Evolutionary conservation across 495 filamentous ascomycete species (phyloP), one percentile per base, ranked within the genome.

Genomic region (Podospora bellae-mahoneyi): DNA sequence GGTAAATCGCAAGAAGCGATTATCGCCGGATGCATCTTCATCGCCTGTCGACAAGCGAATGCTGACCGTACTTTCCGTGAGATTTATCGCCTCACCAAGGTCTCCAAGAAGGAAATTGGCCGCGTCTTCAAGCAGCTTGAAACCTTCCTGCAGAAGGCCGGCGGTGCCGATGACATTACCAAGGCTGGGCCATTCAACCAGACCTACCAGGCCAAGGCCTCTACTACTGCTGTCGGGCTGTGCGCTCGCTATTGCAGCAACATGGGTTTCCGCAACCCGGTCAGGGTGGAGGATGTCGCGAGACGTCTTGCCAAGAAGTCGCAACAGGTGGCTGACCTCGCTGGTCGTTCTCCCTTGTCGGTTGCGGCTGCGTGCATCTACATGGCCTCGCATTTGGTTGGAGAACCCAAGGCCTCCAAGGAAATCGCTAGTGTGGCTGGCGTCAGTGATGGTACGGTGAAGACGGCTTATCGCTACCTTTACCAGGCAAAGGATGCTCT

Each of bases 91-190:
- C 81, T 97, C 78, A 98, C 95, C 56, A 95, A 94, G 73, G 94
- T 98, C 15, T 88, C 90, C 28, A 96, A 97, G 81, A 97, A 97
- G 81, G 96, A 98, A 75, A 97, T 98, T 71, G 96, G 96, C 23
- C 84, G 94, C 59, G 93, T 94, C 44, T 99, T 98, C 84, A 99
- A 99, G 81, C 82, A 85, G 66, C 79, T 97, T 44, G 93, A 97
- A 82, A 89, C 91, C 77, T 96, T 96, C 81, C 88, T 97, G 74
- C 81, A 84, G 71, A 83, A 80, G 72, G 78, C 79, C 72, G 78
- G 78, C 34, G 83, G 81, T 48, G 78, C 78, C 32, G 72, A 70
- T 10, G 69, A 77, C 67, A 64, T 77, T 62, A 73, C 73, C 65
- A 75, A 77, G 68, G 71, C 72, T 48, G 74, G 68, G 66, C 61